Base-by-base conservation (phyloP, 2,329 filamentous ascomycete species). In the Alternaria dauci region DNA sequence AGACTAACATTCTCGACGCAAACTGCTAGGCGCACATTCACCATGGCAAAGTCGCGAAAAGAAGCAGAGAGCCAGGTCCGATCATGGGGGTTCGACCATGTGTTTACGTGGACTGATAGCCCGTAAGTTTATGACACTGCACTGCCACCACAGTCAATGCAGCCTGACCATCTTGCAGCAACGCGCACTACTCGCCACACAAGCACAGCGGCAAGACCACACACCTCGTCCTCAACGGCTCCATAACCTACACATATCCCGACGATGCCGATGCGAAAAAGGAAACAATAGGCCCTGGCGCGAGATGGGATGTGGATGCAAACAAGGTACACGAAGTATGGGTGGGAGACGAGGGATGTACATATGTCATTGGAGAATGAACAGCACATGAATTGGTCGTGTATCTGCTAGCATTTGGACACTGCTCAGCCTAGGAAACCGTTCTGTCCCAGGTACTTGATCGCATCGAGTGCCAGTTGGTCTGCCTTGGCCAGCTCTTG, bases 31-130 rank as follows among this genome's bases (percentile, higher is more conserved):
- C n/a, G 44, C 5, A 57, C 46, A 41, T 12, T 28, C 38, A 20
- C 23, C 14, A 79, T 79, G 76, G 34, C 68, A 7, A 82, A 81
- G 67, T 80, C 81, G 32, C 81, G 78, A 55, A 76, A 73, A 59
- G 81, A 86, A 41, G 80, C 81, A 38, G 89, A 92, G 74, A 78
- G 81, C 51, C 81, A 90, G 71, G 89, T 92, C 26, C 83, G 83
- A 36, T 86, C 85, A 1, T 92, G 90, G 89, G 90, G 90, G 1
- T 93, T 92, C 73, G 67, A 75, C 3, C 82, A 88, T 51, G 89
- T 91, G 71, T 91, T 91, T 65, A 91, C 89, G 3, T 92, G 90
- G 89, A 88, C 85, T 8, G 90, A 92, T 76, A 80, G 82, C 23
- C 87, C 88, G 89, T 91, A 84, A 74, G 87, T 84, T 58, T 25